A percentile compares a stretch with the other conserved stretches of the same genome.
Conservation (phyloP, 176 grass and related monocot genomes). For the Microstegium vimineum region DNA sequence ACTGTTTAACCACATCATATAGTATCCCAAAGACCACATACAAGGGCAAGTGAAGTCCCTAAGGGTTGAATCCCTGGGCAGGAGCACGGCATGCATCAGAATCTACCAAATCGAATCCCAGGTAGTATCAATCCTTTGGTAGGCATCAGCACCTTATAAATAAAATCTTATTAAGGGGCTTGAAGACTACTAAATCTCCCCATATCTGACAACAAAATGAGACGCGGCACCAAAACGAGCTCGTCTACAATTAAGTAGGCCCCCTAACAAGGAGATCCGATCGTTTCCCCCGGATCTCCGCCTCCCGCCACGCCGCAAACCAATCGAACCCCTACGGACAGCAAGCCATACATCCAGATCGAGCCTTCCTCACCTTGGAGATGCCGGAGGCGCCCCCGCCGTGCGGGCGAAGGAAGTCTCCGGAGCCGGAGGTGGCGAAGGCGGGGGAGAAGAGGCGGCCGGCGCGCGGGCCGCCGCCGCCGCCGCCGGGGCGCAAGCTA, state of each 20-base stretch:
- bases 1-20: constrained; percentile 10
- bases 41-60: neutral
- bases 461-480: constrained; percentile 54
- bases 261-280: constrained; percentile 26
- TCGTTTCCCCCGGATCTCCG: constrained; percentile 12
- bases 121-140: neutral
- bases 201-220: neutral
- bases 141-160: neutral
- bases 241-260: neutral
- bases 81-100: neutral
- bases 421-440: constrained; percentile 40
- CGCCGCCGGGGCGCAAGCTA: constrained; percentile 96
- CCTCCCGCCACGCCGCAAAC: neutral
- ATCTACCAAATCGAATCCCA: neutral
- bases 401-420: constrained; percentile 46
- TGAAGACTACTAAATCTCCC: neutral
- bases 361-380: constrained; percentile 52
- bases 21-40: neutral
- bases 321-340: constrained; percentile 32
- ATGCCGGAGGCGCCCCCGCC: constrained; percentile 29
- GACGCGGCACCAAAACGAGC: neutral
- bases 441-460: constrained; percentile 49
- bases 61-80: neutral
- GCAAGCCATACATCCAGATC: constrained; percentile 33
- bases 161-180: neutral